Evolutionary conservation across 106 monocot species (phyloP).

Genomic region (Dactylorhiza incarnata): DNA sequence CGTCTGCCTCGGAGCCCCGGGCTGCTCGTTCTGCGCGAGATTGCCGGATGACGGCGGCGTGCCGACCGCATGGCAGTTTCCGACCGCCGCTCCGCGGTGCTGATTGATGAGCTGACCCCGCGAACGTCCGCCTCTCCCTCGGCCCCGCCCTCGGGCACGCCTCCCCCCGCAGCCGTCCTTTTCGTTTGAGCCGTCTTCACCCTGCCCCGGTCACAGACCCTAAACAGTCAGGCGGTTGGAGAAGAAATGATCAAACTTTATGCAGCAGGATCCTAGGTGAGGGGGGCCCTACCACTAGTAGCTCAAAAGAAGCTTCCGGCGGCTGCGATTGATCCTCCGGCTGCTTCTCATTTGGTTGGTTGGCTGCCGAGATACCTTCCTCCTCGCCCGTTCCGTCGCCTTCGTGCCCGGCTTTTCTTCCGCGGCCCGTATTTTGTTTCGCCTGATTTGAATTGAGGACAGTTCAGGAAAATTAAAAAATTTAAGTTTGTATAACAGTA

Average conservation of each 20-base stretch:
- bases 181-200: conserved; percentile 32
- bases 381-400: conserved; percentile 54
- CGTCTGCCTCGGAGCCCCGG: conserved; percentile 21
- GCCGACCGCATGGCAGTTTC: conserved; percentile 24
- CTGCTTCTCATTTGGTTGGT: conserved; percentile 44
- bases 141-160: conserved; percentile 41
- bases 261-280: background rate
- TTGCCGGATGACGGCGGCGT: conserved; percentile 27
- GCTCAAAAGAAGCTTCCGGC: conserved; percentile 35
- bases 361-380: conserved; percentile 33
- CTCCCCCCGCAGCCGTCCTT: conserved; percentile 29
- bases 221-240: background rate
- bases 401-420: conserved; percentile 49
- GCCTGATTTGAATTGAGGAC: conserved; percentile 13
- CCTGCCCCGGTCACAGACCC: conserved; percentile 17
- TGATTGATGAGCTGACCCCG: conserved; percentile 31
- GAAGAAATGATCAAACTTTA: background rate
- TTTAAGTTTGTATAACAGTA: no score
- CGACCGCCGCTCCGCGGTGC: conserved; percentile 13
- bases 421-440: conserved; percentile 31
- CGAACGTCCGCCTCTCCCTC: conserved; percentile 39
- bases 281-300: conserved; percentile 24
- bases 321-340: conserved; percentile 28
- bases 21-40: conserved; percentile 18
- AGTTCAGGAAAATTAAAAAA: no score